These are phyloP conservation scores for Colletotrichum falcatum DNA, from an alignment of 2,329 filamentous ascomycete species.

Conservation along the genomic window DNA sequence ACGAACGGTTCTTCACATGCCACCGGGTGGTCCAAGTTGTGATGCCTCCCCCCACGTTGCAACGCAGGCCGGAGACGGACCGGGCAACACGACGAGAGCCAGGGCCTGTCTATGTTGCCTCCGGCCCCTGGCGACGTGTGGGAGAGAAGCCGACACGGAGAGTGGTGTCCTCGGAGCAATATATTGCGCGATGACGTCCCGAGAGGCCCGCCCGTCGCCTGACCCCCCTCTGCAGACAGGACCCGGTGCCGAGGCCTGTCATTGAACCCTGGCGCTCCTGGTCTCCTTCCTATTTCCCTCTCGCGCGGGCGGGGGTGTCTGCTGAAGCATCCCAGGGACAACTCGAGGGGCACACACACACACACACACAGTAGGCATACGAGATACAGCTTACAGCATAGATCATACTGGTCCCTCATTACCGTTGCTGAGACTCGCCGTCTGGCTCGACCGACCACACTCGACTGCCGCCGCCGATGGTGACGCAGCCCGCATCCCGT, in stretches of 20 bases:
- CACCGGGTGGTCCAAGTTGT: background rate
- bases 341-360: background rate
- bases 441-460: conserved; percentile 5
- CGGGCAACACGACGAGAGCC: no score
- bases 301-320: conserved; percentile 16
- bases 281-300: conserved; percentile 31
- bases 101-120: fast-evolving
- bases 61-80: background rate
- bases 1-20: conserved; percentile 19
- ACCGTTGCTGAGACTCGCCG: background rate
- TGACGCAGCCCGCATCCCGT: conserved; percentile 2
- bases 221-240: background rate
- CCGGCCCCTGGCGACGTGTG: background rate
- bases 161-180: background rate
- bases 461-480: conserved; percentile 20
- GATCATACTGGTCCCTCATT: background rate
- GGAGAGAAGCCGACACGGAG: background rate
- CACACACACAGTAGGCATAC: background rate
- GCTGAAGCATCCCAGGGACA: background rate
- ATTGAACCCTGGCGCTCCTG: background rate
- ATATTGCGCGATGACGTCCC: conserved; percentile 4
- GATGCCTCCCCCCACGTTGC: no score
- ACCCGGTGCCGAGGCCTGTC: background rate
- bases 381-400: background rate
- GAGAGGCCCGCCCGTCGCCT: background rate